These are phyloP conservation scores for Aspergillus awamori DNA, from an alignment of 2,329 filamentous ascomycete species.

Conservation along the genomic window DNA sequence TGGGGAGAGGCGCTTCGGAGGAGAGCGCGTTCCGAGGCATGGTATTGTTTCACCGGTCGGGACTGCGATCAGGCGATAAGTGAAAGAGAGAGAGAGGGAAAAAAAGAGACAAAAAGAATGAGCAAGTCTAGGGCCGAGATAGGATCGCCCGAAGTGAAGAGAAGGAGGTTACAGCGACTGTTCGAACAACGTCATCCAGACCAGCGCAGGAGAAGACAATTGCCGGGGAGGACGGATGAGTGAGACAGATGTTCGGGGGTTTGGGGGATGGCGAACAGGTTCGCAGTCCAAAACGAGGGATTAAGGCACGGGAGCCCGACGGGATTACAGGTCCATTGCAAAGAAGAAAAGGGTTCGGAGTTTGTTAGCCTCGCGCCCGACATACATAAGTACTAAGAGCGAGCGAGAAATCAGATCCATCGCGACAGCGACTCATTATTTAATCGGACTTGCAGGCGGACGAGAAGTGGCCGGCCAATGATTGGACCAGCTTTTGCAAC, in stretches of 20 bases:
- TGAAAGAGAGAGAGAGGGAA: slow-evolving; percentile 3
- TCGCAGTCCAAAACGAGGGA: background rate
- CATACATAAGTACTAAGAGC: background rate
- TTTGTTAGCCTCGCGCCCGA: background rate
- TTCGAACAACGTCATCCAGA: slow-evolving; percentile 13
- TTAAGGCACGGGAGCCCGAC: slow-evolving; percentile 1
- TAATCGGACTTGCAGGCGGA: slow-evolving; percentile 21
- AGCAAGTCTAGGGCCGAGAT: background rate
- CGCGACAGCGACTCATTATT: background rate
- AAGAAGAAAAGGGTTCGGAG: background rate
- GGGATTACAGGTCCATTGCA: background rate
- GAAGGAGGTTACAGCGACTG: background rate
- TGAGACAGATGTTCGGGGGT: too few relatives aligned
- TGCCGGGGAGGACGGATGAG: background rate
- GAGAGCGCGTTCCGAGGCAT: slow-evolving; percentile 37
- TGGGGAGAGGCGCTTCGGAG: slow-evolving; percentile 28
- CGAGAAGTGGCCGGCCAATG: slow-evolving; percentile 25
- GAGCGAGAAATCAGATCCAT: background rate
- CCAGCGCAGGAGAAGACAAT: background rate
- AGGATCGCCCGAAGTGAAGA: background rate
- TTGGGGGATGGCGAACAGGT: background rate
- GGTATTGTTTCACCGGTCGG: slow-evolving; percentile 13
- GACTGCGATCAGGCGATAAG: background rate
- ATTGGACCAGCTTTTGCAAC: background rate
- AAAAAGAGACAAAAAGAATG: background rate